phyloP scores from a whole-genome alignment of 2,329 filamentous ascomycete species.

The Seiridium cupressi region DNA sequence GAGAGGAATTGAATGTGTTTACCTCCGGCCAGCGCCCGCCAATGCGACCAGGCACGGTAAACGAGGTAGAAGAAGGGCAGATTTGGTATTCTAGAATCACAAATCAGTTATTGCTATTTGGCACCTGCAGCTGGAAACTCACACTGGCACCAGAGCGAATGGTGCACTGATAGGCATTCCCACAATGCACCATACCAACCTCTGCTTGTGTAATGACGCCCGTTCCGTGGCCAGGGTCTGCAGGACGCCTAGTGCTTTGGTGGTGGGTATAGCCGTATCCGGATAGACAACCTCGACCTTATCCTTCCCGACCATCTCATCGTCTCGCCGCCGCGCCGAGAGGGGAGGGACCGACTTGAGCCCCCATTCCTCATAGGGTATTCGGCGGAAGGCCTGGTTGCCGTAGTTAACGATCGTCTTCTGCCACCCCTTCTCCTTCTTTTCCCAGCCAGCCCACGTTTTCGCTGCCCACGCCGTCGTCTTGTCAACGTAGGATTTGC shows the following conservation, averaged over 20 bases:
- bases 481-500: slow-evolving; percentile 63
- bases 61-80: slow-evolving; percentile 95
- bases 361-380: slow-evolving; percentile 97
- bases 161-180: slow-evolving; percentile 83
- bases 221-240: slow-evolving; percentile 74
- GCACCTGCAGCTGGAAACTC: slow-evolving; percentile 36
- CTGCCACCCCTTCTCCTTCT: slow-evolving; percentile 83
- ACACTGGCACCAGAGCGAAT: slow-evolving; percentile 83
- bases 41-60: slow-evolving; percentile 91
- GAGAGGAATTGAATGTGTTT: slow-evolving; percentile 82
- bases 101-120: slow-evolving; percentile 12
- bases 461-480: slow-evolving; percentile 68
- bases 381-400: slow-evolving; percentile 79
- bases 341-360: slow-evolving; percentile 90
- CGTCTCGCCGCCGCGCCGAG: slow-evolving; percentile 61
- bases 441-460: slow-evolving; percentile 86
- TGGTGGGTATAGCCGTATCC: slow-evolving; percentile 61
- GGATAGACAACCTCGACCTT: slow-evolving; percentile 78
- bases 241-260: slow-evolving; percentile 65
- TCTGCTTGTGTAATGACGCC: slow-evolving; percentile 72
- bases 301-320: slow-evolving; percentile 60
- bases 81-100: slow-evolving; percentile 70
- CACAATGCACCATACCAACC: slow-evolving; percentile 76
- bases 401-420: slow-evolving; percentile 82
- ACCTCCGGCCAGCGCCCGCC: slow-evolving; percentile 80